Evolutionary conservation across 495 filamentous ascomycete species (phyloP).

Genomic region (Trichoderma orchidacearum): DNA sequence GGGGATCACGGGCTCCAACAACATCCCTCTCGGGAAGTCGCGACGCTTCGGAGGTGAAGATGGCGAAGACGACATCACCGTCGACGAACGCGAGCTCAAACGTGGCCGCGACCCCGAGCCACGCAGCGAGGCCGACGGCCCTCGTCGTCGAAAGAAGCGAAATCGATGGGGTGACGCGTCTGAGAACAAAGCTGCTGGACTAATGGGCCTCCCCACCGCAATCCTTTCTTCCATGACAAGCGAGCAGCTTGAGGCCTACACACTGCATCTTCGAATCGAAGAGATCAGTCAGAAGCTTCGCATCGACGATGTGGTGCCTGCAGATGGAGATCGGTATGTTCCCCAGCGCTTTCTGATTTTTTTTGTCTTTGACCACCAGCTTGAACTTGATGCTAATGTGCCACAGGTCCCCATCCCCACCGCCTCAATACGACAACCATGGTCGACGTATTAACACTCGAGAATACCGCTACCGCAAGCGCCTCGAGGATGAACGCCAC

Average conservation of each 20-base stretch:
- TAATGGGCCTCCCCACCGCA: conserved; percentile 94
- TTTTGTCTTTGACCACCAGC: not conserved
- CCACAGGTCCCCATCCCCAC: conserved; percentile 78
- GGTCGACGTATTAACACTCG: conserved; percentile 96
- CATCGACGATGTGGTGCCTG: conserved; percentile 95
- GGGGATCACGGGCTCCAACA: conserved; percentile 97
- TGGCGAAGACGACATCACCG: conserved; percentile 17
- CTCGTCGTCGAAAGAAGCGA: conserved; percentile 82
- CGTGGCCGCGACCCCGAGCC: conserved; percentile 35
- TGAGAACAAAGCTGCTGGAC: conserved; percentile 93
- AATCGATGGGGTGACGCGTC: conserved; percentile 94
- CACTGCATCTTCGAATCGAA: conserved; percentile 86
- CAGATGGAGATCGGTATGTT: conserved; percentile 80
- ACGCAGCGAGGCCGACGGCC: conserved; percentile 49
- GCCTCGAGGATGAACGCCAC: conserved; percentile 94
- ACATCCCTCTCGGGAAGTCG: conserved; percentile 80
- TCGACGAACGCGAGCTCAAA: conserved; percentile 53
- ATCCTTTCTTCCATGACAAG: conserved; percentile 95
- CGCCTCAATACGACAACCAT: conserved; percentile 97
- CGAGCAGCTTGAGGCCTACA: conserved; percentile 95
- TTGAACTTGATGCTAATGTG: conserved; percentile 8
- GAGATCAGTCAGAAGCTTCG: conserved; percentile 98
- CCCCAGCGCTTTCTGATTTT: not conserved
- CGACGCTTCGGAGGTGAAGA: conserved; percentile 72
- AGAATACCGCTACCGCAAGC: conserved; percentile 94